phyloP scores from a whole-genome alignment of 108 stramenopile species.

The Nitzschia putrida region DNA sequence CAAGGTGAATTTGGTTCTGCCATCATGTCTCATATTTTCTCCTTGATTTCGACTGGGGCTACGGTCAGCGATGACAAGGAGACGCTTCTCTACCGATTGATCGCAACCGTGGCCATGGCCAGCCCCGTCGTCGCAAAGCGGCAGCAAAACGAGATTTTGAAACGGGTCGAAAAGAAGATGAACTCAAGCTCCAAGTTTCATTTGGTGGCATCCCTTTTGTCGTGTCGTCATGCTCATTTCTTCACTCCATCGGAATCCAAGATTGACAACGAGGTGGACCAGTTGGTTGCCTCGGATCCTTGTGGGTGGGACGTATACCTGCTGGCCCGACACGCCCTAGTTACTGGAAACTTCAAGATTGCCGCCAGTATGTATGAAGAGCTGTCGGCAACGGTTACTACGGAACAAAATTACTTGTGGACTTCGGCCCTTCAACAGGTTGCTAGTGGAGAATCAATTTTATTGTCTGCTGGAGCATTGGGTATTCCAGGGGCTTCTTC shows the following conservation, averaged over 20 bases:
- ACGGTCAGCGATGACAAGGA: background rate
- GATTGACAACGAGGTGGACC: background rate
- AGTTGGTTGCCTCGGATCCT: background rate
- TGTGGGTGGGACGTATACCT: conserved; percentile 35
- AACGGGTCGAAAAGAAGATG: background rate
- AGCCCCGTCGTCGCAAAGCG: conserved; percentile 28
- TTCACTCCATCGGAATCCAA: conserved; percentile 17
- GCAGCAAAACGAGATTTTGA: background rate
- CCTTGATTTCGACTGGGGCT: background rate
- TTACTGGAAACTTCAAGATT: conserved; percentile 36
- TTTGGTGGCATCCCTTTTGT: conserved; percentile 27
- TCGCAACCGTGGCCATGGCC: conserved; percentile 32
- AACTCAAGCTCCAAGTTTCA: conserved; percentile 7
- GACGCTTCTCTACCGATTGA: conserved; percentile 16
- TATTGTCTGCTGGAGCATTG: conserved; percentile 29
- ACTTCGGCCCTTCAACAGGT: conserved; percentile 38
- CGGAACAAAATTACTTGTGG: conserved; percentile 48
- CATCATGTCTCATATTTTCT: conserved; percentile 20
- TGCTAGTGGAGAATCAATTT: conserved; percentile 29
- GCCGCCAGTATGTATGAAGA: conserved; percentile 23
- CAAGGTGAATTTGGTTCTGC: conserved; percentile 28
- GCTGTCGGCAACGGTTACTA: conserved; percentile 2
- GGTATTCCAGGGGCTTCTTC: conserved; percentile 34
- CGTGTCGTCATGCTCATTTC: conserved; percentile 36
- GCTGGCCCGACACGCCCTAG: conserved; percentile 38